Evolutionary conservation across 2,329 filamentous ascomycete genomes (phyloP).

Genomic region (Didymella sp.): DNA sequence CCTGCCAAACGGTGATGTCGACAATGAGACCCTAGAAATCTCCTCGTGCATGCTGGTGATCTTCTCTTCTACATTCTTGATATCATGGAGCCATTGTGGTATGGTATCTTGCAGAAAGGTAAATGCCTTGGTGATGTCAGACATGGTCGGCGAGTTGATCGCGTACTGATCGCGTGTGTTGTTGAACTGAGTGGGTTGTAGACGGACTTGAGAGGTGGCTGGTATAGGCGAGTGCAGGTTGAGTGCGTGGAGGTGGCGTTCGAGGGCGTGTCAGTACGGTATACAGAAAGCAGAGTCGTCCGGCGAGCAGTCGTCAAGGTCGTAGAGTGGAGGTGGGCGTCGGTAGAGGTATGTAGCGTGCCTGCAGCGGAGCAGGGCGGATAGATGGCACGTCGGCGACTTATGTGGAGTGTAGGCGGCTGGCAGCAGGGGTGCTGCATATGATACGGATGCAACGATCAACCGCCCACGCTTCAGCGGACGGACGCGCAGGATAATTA

Average conservation of each 20-base stretch:
- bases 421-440: constrained; percentile 34
- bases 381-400: constrained; percentile 17
- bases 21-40: constrained; percentile 38
- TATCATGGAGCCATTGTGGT: constrained; percentile 47
- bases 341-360: constrained; percentile 17
- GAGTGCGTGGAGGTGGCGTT: constrained; percentile 8
- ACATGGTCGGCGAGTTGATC: constrained; percentile 38
- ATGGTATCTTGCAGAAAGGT: constrained; percentile 48
- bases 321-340: constrained; percentile 15
- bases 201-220: constrained; percentile 4
- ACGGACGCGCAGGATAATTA: constrained; percentile 34
- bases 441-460: constrained; percentile 35
- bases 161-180: too few species aligned
- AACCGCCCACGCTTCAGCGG: constrained; percentile 35
- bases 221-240: constrained; percentile 1
- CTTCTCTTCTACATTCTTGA: constrained; percentile 43
- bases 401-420: constrained; percentile 36
- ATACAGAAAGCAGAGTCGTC: constrained; percentile 16
- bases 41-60: constrained; percentile 46
- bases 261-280: constrained; percentile 1
- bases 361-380: constrained; percentile 22
- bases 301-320: constrained; percentile 27
- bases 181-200: not conserved
- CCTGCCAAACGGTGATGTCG: constrained; percentile 38
- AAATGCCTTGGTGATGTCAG: constrained; percentile 49